Conservation (phyloP, 1,139 yeast species). For the Lodderomyces theae region DNA sequence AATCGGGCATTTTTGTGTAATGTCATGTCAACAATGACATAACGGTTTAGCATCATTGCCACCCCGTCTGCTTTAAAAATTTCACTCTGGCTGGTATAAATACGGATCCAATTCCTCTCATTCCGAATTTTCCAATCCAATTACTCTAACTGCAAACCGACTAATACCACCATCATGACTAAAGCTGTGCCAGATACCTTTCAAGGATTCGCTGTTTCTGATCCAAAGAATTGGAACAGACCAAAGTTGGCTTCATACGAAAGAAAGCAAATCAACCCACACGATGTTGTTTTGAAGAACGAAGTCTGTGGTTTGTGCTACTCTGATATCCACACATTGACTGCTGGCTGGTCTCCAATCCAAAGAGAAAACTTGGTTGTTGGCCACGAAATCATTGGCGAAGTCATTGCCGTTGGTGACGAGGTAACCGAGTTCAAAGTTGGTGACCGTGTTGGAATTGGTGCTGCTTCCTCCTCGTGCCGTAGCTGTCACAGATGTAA, state of each 20-base stretch:
- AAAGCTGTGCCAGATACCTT: slow-evolving; percentile 31
- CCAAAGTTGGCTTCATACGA: slow-evolving; percentile 41
- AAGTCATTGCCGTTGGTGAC: slow-evolving; percentile 50
- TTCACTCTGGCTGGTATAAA: too few species aligned
- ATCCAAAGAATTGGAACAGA: slow-evolving; percentile 39
- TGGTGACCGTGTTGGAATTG: slow-evolving; percentile 65
- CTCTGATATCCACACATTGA: slow-evolving; percentile 49
- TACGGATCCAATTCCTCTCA: too few species aligned
- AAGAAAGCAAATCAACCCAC: slow-evolving; percentile 35
- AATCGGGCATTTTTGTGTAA: not conserved
- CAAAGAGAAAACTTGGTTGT: slow-evolving; percentile 30
- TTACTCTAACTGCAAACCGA: too few species aligned
- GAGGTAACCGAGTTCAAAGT: slow-evolving; percentile 43
- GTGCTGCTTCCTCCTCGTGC: slow-evolving; percentile 54
- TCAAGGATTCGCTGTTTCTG: slow-evolving; percentile 44
- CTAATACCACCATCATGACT: not conserved
- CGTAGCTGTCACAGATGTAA: slow-evolving; percentile 47
- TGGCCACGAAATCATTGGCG: slow-evolving; percentile 57
- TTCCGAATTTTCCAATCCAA: too few species aligned
- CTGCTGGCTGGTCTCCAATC: slow-evolving; percentile 42
- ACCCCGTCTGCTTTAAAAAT: not conserved
- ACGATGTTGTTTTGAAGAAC: slow-evolving; percentile 46
- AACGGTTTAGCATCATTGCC: not conserved
- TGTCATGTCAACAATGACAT: not conserved
- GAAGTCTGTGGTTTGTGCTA: slow-evolving; percentile 63